These are phyloP conservation scores for Planoprotostelium fungivorum DNA, from an alignment of 78 protist genomes.

Conservation along the genomic window DNA sequence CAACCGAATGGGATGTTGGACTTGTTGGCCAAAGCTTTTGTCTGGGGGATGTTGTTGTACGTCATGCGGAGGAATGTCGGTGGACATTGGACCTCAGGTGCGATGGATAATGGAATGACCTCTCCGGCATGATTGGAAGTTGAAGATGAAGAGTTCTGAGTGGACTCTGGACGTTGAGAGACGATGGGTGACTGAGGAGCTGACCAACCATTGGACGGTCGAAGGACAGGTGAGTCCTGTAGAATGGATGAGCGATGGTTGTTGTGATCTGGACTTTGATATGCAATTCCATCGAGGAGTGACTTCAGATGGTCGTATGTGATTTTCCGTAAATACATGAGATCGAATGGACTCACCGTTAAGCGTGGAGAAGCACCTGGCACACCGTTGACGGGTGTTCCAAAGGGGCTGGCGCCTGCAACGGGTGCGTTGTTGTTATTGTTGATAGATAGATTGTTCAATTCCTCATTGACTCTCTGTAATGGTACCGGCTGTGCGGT, in stretches of 20 bases:
- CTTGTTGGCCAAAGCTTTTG: not conserved
- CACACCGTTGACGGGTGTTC: not conserved
- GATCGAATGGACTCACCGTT: not conserved
- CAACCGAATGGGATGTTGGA: slow-evolving; percentile 43
- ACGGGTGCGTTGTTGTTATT: not conserved
- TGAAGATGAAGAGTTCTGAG: too few species aligned
- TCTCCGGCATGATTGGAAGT: not conserved
- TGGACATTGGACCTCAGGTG: not conserved
- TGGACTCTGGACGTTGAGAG: too few species aligned
- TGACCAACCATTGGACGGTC: not conserved
- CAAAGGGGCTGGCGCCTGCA: not conserved
- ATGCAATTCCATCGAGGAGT: too few species aligned
- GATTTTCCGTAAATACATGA: too few species aligned
- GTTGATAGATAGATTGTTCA: not conserved
- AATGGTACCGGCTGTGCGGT: not conserved
- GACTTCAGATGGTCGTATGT: too few species aligned
- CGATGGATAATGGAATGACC: not conserved
- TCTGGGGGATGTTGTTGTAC: not conserved
- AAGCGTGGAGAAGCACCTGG: not conserved
- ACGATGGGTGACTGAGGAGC: not conserved
- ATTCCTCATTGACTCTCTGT: not conserved
- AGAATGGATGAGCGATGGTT: not conserved
- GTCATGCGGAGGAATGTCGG: not conserved
- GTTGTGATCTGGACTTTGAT: too few species aligned
- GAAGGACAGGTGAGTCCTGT: not conserved